Evolutionary conservation across 2,329 filamentous ascomycete species (phyloP).

Genomic region (Aspergillus ochraceoroseus): DNA sequence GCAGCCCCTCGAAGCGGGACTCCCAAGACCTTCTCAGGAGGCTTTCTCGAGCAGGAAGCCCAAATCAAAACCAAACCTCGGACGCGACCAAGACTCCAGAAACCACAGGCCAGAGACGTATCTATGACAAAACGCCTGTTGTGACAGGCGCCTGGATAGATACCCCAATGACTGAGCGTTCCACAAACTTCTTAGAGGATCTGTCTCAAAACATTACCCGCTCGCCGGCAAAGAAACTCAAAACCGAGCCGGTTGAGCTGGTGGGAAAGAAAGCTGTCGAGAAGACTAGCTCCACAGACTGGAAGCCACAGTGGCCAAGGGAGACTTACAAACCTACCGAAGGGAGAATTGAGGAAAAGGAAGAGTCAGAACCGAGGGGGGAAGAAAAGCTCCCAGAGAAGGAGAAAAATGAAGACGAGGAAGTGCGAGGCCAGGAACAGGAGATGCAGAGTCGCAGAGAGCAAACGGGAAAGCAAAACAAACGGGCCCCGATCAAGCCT

Average conservation of each 20-base stretch:
- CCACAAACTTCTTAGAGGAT: slow-evolving; percentile 23
- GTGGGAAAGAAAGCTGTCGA: slow-evolving; percentile 9
- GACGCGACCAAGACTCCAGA: slow-evolving; percentile 33
- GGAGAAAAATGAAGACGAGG: slow-evolving; percentile 3
- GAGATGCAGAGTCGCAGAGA: background rate
- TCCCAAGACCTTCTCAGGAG: slow-evolving; percentile 43
- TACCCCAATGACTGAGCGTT: slow-evolving; percentile 42
- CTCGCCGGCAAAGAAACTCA: slow-evolving; percentile 14
- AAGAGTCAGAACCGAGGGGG: too few species aligned
- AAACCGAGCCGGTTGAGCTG: slow-evolving; percentile 10
- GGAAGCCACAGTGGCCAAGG: slow-evolving; percentile 8
- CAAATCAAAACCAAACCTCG: slow-evolving; percentile 28
- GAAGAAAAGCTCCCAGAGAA: slow-evolving; percentile 1
- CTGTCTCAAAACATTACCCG: slow-evolving; percentile 25
- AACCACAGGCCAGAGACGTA: slow-evolving; percentile 29
- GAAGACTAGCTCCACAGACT: slow-evolving; percentile 3
- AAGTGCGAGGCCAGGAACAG: background rate
- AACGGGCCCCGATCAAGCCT: slow-evolving; percentile 31
- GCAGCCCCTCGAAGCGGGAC: slow-evolving; percentile 31
- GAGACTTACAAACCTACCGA: background rate
- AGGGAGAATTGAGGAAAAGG: slow-evolving; percentile 14
- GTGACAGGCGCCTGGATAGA: slow-evolving; percentile 47
- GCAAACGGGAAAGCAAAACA: slow-evolving; percentile 16
- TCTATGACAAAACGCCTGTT: slow-evolving; percentile 43
- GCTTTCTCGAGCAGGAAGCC: slow-evolving; percentile 39